Evolutionary conservation across 495 filamentous ascomycete species (phyloP).

Genomic region (Schizothecium vesticola): DNA sequence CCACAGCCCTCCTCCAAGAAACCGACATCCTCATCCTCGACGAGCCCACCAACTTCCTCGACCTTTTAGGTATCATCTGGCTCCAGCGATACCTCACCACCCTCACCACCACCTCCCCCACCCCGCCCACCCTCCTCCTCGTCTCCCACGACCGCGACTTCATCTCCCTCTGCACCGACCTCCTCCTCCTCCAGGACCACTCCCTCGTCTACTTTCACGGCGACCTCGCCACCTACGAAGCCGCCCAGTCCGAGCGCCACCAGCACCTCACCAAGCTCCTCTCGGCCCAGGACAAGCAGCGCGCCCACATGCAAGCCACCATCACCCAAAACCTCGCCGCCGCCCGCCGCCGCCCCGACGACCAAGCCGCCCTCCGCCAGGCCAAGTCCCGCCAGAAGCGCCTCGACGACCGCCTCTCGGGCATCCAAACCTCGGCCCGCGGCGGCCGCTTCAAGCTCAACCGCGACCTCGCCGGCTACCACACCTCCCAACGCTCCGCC

Average conservation of each 20-base stretch:
- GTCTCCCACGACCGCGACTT: constrained; percentile 81
- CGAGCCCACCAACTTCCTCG: constrained; percentile 82
- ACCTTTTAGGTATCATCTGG: constrained; percentile 79
- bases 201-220: constrained; percentile 64
- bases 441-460: constrained; percentile 75
- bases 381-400: constrained; percentile 76
- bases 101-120: constrained; percentile 32
- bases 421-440: constrained; percentile 62
- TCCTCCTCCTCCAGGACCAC: constrained; percentile 68
- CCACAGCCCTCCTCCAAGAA: constrained; percentile 60
- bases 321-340: constrained; percentile 63
- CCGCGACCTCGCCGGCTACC: constrained; percentile 60
- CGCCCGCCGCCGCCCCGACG: constrained; percentile 60
- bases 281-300: constrained; percentile 71
- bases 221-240: constrained; percentile 62
- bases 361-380: constrained; percentile 73
- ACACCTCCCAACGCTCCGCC: constrained; percentile 49
- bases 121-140: constrained; percentile 54
- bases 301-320: constrained; percentile 68
- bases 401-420: constrained; percentile 66
- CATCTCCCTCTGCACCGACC: constrained; percentile 64
- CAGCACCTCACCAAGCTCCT: constrained; percentile 65
- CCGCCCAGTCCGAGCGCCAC: constrained; percentile 58
- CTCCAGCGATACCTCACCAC: constrained; percentile 62
- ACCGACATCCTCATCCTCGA: constrained; percentile 77